Percentiles rank a stretch among this genome's conserved stretches.
phyloP scores from a whole-genome alignment of 768 basidiomycete genomes.

The Boletus fagicola region DNA sequence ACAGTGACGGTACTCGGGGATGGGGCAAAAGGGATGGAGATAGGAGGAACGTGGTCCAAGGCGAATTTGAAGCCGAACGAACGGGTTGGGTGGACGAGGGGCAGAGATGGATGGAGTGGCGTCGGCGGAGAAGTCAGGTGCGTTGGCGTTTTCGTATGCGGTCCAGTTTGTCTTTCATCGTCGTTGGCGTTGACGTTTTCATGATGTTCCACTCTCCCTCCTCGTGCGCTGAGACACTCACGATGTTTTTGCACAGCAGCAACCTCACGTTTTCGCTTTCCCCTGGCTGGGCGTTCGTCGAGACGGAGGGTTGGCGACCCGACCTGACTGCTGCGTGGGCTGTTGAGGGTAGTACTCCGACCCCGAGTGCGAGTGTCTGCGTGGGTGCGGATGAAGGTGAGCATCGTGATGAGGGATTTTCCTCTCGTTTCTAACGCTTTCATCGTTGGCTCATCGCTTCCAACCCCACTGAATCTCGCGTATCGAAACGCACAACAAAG shows the following conservation, averaged over 20 bases:
- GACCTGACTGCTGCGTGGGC: conserved; percentile 63
- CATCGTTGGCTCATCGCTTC: not conserved
- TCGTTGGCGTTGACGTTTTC: not conserved
- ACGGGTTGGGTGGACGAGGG: conserved; percentile 12
- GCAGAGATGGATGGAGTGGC: conserved; percentile 15
- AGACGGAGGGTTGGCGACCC: conserved; percentile 74
- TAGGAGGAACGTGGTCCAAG: conserved; percentile 16
- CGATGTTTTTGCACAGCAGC: conserved; percentile 49
- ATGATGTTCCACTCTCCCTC: too few relatives aligned
- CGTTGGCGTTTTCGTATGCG: not conserved
- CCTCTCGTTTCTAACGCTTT: not conserved
- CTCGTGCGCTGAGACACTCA: not conserved
- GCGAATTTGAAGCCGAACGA: conserved; percentile 9
- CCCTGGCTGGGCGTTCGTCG: conserved; percentile 70
- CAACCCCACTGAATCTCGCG: not conserved
- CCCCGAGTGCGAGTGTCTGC: conserved; percentile 3
- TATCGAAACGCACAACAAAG: not conserved
- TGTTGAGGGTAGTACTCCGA: conserved; percentile 2
- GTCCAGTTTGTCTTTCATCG: too few relatives aligned
- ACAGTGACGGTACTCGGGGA: not conserved
- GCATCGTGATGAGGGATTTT: not conserved
- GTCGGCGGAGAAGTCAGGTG: conserved; percentile 12
- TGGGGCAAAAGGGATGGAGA: not conserved
- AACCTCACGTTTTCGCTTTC: conserved; percentile 79
- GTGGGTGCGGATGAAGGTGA: conserved; percentile 30